Conservation (phyloP, 2,329 filamentous ascomycete genomes). For the Neonectria magnoliae region DNA sequence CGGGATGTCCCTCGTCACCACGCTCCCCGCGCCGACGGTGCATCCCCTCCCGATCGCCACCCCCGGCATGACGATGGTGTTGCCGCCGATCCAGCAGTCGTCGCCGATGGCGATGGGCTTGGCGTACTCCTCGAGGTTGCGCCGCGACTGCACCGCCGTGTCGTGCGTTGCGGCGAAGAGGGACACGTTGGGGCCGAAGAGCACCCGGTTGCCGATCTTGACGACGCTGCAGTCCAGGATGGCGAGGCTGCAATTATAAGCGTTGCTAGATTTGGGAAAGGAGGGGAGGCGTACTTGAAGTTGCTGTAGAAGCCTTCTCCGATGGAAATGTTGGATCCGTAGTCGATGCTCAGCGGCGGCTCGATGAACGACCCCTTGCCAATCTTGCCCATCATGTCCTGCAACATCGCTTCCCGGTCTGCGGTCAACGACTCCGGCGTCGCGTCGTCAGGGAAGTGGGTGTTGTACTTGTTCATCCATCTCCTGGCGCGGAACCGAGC, state of each 20-base stretch:
- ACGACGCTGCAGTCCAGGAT: constrained; percentile 79
- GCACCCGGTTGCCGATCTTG: constrained; percentile 72
- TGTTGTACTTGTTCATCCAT: constrained; percentile 68
- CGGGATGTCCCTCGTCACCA: constrained; percentile 60
- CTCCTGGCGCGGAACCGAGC: constrained; percentile 65
- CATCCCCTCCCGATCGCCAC: constrained; percentile 62
- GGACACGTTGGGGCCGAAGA: constrained; percentile 75
- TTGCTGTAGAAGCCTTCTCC: constrained; percentile 70
- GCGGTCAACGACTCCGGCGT: constrained; percentile 51
- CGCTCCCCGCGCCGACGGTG: constrained; percentile 59
- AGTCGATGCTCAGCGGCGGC: constrained; percentile 70
- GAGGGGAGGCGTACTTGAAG: constrained; percentile 41
- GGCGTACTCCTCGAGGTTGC: constrained; percentile 56
- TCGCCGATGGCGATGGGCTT: constrained; percentile 58
- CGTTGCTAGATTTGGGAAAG: too few relatives aligned
- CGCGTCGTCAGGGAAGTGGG: constrained; percentile 60
- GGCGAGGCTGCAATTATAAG: constrained; percentile 52
- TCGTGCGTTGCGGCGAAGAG: constrained; percentile 78
- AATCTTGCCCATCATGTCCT: constrained; percentile 58
- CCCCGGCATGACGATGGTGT: constrained; percentile 59
- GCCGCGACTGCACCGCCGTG: constrained; percentile 62
- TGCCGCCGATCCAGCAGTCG: constrained; percentile 65
- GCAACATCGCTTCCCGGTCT: constrained; percentile 58
- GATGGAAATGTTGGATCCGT: constrained; percentile 71
- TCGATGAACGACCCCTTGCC: constrained; percentile 67